Evolutionary conservation across 257 asterid genomes (phyloP).

Genomic region (Anisodus acutangulus): DNA sequence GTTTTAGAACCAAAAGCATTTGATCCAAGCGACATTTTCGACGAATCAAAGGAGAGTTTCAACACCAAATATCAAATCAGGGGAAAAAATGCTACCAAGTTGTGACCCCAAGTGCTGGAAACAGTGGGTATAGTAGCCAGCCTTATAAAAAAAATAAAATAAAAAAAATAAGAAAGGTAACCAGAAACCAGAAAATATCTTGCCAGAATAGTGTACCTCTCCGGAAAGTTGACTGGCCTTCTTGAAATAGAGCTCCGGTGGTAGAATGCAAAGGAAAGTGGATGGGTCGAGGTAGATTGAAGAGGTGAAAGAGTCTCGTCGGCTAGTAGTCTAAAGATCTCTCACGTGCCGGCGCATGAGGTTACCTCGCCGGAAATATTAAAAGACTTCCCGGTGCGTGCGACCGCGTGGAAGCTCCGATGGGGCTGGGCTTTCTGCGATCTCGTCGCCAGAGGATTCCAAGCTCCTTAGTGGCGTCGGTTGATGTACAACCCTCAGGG

Average conservation of each 20-base stretch:
- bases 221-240: neutral
- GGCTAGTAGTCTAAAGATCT: neutral
- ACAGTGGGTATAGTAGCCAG: neutral
- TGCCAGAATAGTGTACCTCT: neutral
- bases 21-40: neutral
- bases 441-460: neutral
- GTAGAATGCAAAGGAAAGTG: neutral
- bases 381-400: neutral
- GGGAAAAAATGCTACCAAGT: neutral
- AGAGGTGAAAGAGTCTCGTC: neutral
- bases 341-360: neutral
- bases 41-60: neutral
- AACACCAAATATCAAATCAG: constrained; percentile 8
- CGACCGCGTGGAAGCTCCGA: neutral
- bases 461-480: neutral
- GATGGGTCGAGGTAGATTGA: constrained; percentile 8
- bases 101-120: neutral
- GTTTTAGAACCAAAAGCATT: constrained; percentile 16
- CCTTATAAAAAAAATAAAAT: no score
- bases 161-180: no score
- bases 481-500: constrained; percentile 21
- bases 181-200: neutral
- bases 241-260: neutral
- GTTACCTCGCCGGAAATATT: neutral
- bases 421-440: neutral